Evolutionary conservation across 1,139 yeast species (phyloP).

Genomic region (Yamadazyma dendronema): DNA sequence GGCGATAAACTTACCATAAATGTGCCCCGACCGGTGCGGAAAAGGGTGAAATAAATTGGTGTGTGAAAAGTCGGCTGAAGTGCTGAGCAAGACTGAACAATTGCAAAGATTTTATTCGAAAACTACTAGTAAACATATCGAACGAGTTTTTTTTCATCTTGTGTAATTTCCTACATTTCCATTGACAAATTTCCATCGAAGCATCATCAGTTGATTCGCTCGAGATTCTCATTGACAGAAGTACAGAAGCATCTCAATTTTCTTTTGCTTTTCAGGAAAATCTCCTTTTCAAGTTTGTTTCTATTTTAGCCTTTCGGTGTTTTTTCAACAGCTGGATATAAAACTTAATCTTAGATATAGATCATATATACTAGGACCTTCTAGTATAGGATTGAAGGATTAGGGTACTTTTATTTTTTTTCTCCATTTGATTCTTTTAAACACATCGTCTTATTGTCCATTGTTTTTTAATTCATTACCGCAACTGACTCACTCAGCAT

Average conservation of each 20-base stretch:
- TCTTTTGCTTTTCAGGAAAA: neutral
- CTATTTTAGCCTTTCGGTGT: neutral
- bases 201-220: too few relatives aligned
- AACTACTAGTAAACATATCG: too few relatives aligned
- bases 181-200: too few relatives aligned
- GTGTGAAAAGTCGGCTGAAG: too few relatives aligned
- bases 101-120: too few relatives aligned
- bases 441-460: neutral
- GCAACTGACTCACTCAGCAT: neutral
- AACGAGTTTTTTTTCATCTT: too few relatives aligned
- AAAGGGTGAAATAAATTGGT: slow-evolving; percentile 9
- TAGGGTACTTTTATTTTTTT: neutral
- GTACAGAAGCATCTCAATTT: neutral
- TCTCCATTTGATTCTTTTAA: neutral
- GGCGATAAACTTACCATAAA: too few relatives aligned
- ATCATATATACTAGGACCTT: neutral
- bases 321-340: neutral
- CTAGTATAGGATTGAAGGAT: neutral
- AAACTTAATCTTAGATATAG: neutral
- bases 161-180: too few relatives aligned
- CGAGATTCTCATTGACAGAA: too few relatives aligned
- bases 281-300: neutral
- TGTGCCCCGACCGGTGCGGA: slow-evolving; percentile 4
- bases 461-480: neutral
- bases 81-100: too few relatives aligned